Base-by-base conservation (phyloP, 768 basidiomycete genomes). In the Suillus tomentosus region DNA sequence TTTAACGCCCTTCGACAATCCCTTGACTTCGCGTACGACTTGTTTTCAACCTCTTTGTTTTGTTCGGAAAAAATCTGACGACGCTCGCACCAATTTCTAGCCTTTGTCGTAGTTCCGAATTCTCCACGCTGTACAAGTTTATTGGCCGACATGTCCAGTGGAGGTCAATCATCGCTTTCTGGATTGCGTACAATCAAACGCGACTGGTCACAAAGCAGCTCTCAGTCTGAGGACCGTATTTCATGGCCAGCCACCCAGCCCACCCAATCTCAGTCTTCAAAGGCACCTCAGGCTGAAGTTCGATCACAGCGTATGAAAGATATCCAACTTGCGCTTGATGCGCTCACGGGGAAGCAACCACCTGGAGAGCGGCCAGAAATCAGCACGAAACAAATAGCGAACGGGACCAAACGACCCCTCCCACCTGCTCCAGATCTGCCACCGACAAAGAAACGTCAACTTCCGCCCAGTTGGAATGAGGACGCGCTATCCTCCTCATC, bases 181-280 rank as follows among this genome's bases (percentile, higher is more conserved):
- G 91, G 90, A 1, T 81, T 92, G 27, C 77, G 84, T 42, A 80
- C 81, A 1, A 66, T 91, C 53, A 80, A 81, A 66, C 84, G 91
- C 64, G 86, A 92, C 73, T 92, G 85, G 72, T 89, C 88, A 0
- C 56, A 57, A 57, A 71, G 71, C 15, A 79, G 78, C 54, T 81
- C 82, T 3, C 79, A 79, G 59, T 69, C 67, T 34, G 67, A 68
- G 24, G 67, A 68, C 27, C 78, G 81, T 34, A 80, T 81, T 59
- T 74, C 78, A 13, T 83, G 84, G 79, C 73, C 76, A 7, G 81
- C 79, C 61, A 83, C 66, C 19, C 54, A 64, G 24, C 68, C 72
- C 37, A 48, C 64, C 1, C 57, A 58, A 42, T 42, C 57, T 11
- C 24, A 42, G 24, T 64, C 64, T 5, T 68, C 76, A 54, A 74